Evolutionary conservation across 192 early-diverging fungal species (phyloP).

Genomic region (Mortierella antarctica): DNA sequence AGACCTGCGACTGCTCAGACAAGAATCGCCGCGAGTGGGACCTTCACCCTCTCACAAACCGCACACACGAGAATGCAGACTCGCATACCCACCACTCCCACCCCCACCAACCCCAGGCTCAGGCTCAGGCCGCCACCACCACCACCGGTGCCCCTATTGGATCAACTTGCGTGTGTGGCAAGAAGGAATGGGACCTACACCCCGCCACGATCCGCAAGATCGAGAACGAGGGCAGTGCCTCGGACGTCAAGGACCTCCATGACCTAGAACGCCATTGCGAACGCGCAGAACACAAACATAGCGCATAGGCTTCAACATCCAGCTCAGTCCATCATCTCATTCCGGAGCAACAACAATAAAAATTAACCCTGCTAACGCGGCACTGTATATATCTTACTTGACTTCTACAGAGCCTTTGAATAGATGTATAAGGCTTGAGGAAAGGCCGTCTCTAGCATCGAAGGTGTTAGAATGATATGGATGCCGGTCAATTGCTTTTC

Average conservation of each 20-base stretch:
- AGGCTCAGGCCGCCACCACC: not conserved
- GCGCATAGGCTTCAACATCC: no score
- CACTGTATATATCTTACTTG: no score
- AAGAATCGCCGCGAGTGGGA: constrained; percentile 6
- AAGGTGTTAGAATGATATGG: no score
- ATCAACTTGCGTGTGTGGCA: constrained; percentile 16
- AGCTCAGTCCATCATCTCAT: no score
- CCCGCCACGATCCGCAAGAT: constrained; percentile 27
- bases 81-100: not conserved
- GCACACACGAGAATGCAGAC: not conserved
- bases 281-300: no score
- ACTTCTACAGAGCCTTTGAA: no score
- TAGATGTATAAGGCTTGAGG: no score
- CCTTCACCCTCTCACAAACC: constrained; percentile 11
- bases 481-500: no score
- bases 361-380: no score
- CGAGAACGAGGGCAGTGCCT: constrained; percentile 33
- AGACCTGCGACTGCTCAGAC: not conserved
- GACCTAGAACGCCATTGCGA: constrained; percentile 16
- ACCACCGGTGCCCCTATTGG: not conserved
- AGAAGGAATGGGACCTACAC: constrained; percentile 46
- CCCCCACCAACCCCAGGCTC: not conserved
- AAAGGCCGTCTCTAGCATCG: no score
- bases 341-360: no score
- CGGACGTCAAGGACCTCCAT: constrained; percentile 26